phyloP scores from a whole-genome alignment of 2,329 filamentous ascomycete species.

The Pestalotiopsis sp. region DNA sequence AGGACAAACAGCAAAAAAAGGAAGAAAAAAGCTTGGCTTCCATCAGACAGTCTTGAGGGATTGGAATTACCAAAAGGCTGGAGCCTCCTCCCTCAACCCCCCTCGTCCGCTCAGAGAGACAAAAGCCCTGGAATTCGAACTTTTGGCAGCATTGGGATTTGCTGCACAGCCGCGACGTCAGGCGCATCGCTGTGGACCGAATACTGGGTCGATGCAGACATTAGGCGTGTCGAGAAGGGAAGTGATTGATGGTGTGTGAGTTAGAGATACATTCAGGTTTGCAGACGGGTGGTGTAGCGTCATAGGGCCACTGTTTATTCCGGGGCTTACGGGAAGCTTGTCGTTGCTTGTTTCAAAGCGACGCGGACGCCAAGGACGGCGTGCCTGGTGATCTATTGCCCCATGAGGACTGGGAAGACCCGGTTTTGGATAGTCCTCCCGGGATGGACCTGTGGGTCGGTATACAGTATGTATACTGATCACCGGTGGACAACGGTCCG shows the following conservation, averaged over 20 bases:
- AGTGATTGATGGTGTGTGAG: neutral
- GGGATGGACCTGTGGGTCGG: neutral
- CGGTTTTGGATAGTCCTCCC: neutral
- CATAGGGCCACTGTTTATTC: constrained; percentile 3
- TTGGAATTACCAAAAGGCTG: neutral
- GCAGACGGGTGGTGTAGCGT: neutral
- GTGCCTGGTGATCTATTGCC: constrained; percentile 3
- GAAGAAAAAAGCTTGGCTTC: neutral
- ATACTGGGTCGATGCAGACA: neutral
- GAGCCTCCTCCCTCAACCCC: neutral
- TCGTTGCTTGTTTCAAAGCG: constrained; percentile 4
- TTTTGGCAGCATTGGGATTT: constrained; percentile 3
- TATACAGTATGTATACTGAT: neutral
- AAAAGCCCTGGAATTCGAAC: neutral
- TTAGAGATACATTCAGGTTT: neutral
- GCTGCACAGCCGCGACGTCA: constrained; percentile 10
- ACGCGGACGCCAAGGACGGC: neutral
- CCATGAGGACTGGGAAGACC: neutral
- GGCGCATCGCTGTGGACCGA: constrained; percentile 3
- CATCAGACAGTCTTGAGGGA: neutral
- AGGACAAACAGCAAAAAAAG: neutral
- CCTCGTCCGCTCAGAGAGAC: neutral
- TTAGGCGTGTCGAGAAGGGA: constrained; percentile 2
- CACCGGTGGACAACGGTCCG: neutral
- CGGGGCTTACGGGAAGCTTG: neutral